Evolutionary conservation across 257 asterid species (phyloP).

Genomic region (Rhazya stricta): DNA sequence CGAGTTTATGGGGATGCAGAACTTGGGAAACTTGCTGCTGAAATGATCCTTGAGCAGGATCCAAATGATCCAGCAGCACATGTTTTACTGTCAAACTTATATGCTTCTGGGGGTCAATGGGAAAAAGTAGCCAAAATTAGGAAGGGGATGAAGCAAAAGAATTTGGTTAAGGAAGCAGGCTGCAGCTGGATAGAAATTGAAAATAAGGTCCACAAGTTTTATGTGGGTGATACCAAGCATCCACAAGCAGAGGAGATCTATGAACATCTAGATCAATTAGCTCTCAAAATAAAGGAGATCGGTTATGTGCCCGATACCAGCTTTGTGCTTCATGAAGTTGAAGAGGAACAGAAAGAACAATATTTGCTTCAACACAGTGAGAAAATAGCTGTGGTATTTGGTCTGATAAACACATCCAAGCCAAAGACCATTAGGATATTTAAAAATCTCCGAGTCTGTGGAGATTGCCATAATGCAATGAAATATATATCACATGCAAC

Average conservation of each 20-base stretch:
- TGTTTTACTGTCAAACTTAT: conserved; percentile 66
- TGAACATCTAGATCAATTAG: conserved; percentile 42
- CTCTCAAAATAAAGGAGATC: conserved; percentile 43
- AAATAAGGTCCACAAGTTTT: conserved; percentile 67
- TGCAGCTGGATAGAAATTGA: conserved; percentile 93
- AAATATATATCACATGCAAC: conserved; percentile 61
- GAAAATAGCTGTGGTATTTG: conserved; percentile 78
- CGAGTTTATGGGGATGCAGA: conserved; percentile 55
- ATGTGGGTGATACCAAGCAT: conserved; percentile 79
- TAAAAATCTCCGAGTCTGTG: conserved; percentile 84
- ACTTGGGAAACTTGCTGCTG: conserved; percentile 65
- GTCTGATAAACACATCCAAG: conserved; percentile 60
- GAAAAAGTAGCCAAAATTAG: conserved; percentile 53
- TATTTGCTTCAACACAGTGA: conserved; percentile 84
- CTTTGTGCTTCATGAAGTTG: conserved; percentile 79
- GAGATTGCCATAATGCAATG: conserved; percentile 78
- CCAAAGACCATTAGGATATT: conserved; percentile 62
- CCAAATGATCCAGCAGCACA: conserved; percentile 77
- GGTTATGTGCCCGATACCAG: conserved; percentile 72
- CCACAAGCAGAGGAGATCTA: conserved; percentile 64
- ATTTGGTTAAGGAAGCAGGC: conserved; percentile 80
- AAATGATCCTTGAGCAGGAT: conserved; percentile 58
- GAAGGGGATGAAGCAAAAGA: conserved; percentile 63
- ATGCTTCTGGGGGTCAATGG: conserved; percentile 73
- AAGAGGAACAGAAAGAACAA: conserved; percentile 72